Evolutionary conservation across 805 yeast genomes (phyloP).

Genomic region (Citeromyces nyonsensis): DNA sequence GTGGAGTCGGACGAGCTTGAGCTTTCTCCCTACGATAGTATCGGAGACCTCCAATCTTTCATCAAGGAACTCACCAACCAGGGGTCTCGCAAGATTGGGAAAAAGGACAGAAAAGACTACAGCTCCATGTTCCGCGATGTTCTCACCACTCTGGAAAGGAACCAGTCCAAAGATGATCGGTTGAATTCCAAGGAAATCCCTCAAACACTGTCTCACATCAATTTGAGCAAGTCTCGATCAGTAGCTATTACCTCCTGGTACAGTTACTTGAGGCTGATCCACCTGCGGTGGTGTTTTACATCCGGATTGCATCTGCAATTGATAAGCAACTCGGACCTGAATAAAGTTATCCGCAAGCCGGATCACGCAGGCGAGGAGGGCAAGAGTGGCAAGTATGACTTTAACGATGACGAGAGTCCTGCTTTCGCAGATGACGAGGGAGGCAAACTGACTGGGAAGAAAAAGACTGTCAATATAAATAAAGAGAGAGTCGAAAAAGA

Average conservation of each 20-base stretch:
- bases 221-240: conserved; percentile 9
- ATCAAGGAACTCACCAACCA: conserved; percentile 28
- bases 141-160: conserved; percentile 25
- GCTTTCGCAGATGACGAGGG: neutral
- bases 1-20: conserved; percentile 22
- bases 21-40: conserved; percentile 36
- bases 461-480: neutral
- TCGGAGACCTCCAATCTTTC: conserved; percentile 22
- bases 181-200: neutral
- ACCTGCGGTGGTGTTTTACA: conserved; percentile 33
- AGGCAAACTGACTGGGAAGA: neutral
- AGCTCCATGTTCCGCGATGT: conserved; percentile 49
- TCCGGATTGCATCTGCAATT: conserved; percentile 35
- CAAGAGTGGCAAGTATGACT: neutral
- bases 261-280: conserved; percentile 28
- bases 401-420: neutral
- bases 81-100: conserved; percentile 40
- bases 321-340: conserved; percentile 17
- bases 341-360: conserved; percentile 8
- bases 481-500: neutral
- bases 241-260: conserved; percentile 31
- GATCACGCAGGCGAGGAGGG: neutral
- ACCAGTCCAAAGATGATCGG: conserved; percentile 13
- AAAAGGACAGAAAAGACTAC: conserved; percentile 44
- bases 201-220: neutral